Evolutionary conservation across 148 eudicot species (phyloP).

Genomic region (Selenicereus undatus): DNA sequence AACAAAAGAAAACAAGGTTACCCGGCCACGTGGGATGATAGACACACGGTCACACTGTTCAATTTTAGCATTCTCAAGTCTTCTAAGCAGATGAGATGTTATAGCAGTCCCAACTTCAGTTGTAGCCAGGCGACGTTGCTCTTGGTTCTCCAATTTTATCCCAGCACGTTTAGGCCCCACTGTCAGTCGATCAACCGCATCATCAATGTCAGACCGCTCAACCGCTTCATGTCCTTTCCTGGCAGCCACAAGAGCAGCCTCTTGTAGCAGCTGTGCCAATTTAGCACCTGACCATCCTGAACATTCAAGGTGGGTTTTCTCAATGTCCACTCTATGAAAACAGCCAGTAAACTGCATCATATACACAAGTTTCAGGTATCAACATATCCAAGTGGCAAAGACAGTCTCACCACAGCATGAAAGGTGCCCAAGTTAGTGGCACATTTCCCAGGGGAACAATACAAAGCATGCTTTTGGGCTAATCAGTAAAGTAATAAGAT

Average conservation of each 20-base stretch:
- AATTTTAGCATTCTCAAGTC: slow-evolving; percentile 70
- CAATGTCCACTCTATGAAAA: background rate
- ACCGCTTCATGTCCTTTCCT: slow-evolving; percentile 69
- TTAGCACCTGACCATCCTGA: slow-evolving; percentile 94
- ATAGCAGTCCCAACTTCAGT: slow-evolving; percentile 80
- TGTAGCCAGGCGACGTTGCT: slow-evolving; percentile 82
- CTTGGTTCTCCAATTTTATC: slow-evolving; percentile 71
- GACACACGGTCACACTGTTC: slow-evolving; percentile 83
- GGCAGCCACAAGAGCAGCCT: slow-evolving; percentile 93
- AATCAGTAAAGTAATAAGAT: background rate
- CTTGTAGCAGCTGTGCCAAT: slow-evolving; percentile 91
- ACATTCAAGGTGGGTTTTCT: slow-evolving; percentile 9
- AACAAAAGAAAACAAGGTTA: slow-evolving; percentile 18
- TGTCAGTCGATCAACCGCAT: slow-evolving; percentile 89
- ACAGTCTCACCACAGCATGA: background rate
- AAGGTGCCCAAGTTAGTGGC: background rate
- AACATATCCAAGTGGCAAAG: background rate
- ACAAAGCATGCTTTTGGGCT: background rate
- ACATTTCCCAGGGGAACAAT: background rate
- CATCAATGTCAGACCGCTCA: slow-evolving; percentile 74
- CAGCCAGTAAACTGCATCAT: background rate
- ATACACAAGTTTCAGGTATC: background rate
- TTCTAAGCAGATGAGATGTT: slow-evolving; percentile 78
- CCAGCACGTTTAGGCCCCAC: slow-evolving; percentile 83
- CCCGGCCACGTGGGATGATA: slow-evolving; percentile 88